Evolutionary conservation across 768 basidiomycete genomes (phyloP).

Genomic region (Pleurotus sapidus): DNA sequence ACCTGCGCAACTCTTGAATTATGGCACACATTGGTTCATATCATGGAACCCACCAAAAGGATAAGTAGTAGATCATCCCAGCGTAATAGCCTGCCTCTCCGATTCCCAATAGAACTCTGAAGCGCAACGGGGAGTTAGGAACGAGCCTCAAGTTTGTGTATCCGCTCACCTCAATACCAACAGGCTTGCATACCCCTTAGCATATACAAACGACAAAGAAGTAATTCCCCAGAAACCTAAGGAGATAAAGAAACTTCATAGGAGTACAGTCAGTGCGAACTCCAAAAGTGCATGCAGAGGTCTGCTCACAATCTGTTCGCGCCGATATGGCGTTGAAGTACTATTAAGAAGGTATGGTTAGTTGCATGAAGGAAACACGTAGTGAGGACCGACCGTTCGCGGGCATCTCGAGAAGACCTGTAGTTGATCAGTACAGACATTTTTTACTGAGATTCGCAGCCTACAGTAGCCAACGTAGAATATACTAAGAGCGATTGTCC

Average conservation of each 20-base stretch:
- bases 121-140: neutral
- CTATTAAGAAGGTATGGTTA: conserved; percentile 21
- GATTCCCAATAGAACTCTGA: conserved; percentile 55
- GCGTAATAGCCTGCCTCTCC: conserved; percentile 61
- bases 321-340: conserved; percentile 54
- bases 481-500: conserved; percentile 55
- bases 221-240: conserved; percentile 50
- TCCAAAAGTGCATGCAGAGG: neutral
- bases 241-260: conserved; percentile 48
- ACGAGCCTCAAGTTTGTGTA: neutral
- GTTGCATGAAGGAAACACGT: neutral
- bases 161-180: conserved; percentile 41
- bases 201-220: conserved; percentile 52
- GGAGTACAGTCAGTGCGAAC: neutral
- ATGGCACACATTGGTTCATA: neutral
- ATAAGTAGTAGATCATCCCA: conserved; percentile 60
- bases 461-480: conserved; percentile 61
- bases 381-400: conserved; percentile 40
- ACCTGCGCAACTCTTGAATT: neutral
- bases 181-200: conserved; percentile 49
- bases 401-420: conserved; percentile 55
- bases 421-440: neutral
- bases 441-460: conserved; percentile 7
- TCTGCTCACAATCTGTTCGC: conserved; percentile 50
- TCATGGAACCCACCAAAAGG: conserved; percentile 44